Evolutionary conservation across 495 filamentous ascomycete genomes (phyloP), one percentile per base, ranked within the genome.

Genomic region (Apiosordaria backusii): DNA sequence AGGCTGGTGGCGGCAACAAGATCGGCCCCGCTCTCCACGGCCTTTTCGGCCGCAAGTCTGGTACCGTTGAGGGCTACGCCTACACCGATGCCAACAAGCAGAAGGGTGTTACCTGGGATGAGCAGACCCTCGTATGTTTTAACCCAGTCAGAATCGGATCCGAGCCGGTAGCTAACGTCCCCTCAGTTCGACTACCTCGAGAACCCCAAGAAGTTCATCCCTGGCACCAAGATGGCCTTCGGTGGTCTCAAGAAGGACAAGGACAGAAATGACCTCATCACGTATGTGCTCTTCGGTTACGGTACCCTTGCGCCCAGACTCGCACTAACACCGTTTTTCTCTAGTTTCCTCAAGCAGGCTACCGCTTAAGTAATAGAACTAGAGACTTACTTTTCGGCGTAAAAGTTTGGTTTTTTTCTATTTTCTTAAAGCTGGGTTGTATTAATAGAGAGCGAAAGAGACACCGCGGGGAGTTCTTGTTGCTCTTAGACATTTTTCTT

Each of bases 181-280:
- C 53, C 23, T 7, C 61, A 81, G 76, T 84, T 84, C 74, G 79
- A 77, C n/a, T 83, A 84, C 80, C 81, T 83, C 60, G 81, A 84
- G 78, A 83, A 84, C 81, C 81, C 81, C 76, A 84, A 84, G 79
- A 84, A 84, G 79, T 84, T 78, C 88, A 98, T 99, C 69, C 96
- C 95, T 74, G 95, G 95, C 72, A 99, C 95, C 81, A 99, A 99
- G 92, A 99, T 99, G 95, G 95, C 95, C 75, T 99, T 99, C 80
- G 95, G 95, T 84, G 95, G 95, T 77, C 85, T 99, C 72, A 99
- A 99, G 94, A 99, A 99, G 90, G 87, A 85, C 71, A 97, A 97
- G 90, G 95, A 99, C 84, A 86, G 95, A 80, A 98, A 98, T 82
- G 96, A 99, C 83, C 86, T 99, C 72, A 96, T 98, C 86, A 94